phyloP scores from a whole-genome alignment of 805 yeast genomes.

The Wickerhamomyces xylosicus region DNA sequence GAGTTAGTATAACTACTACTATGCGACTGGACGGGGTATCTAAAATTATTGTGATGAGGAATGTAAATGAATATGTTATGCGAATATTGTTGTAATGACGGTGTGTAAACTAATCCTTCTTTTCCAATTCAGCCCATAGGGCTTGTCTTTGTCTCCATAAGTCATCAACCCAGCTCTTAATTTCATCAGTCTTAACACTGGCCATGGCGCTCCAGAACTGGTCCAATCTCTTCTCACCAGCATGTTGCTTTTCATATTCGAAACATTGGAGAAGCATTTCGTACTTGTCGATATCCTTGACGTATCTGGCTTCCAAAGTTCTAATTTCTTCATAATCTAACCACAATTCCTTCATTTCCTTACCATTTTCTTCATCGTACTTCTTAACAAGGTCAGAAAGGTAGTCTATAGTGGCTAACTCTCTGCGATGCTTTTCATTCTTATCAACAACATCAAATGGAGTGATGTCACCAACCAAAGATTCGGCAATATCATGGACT shows the following conservation, averaged over 20 bases:
- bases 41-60: too few relatives aligned
- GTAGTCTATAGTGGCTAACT: constrained; percentile 60
- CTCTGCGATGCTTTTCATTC: constrained; percentile 77
- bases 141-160: constrained; percentile 34
- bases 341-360: constrained; percentile 66
- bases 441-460: constrained; percentile 69
- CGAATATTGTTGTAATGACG: background rate
- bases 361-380: constrained; percentile 53
- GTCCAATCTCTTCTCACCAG: constrained; percentile 45
- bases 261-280: constrained; percentile 76
- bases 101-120: background rate
- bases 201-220: constrained; percentile 60
- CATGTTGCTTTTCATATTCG: constrained; percentile 68
- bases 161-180: constrained; percentile 58
- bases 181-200: constrained; percentile 61
- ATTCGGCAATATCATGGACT: constrained; percentile 91
- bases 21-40: too few relatives aligned
- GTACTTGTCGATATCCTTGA: constrained; percentile 88
- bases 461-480: constrained; percentile 90
- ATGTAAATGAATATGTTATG: background rate
- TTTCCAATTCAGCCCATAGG: constrained; percentile 22
- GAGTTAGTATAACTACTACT: too few relatives aligned
- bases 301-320: constrained; percentile 75
- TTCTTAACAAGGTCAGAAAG: constrained; percentile 49
- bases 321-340: constrained; percentile 81